Conservation (phyloP, 495 filamentous ascomycete genomes). For the Xanthoparmelia taractica region DNA sequence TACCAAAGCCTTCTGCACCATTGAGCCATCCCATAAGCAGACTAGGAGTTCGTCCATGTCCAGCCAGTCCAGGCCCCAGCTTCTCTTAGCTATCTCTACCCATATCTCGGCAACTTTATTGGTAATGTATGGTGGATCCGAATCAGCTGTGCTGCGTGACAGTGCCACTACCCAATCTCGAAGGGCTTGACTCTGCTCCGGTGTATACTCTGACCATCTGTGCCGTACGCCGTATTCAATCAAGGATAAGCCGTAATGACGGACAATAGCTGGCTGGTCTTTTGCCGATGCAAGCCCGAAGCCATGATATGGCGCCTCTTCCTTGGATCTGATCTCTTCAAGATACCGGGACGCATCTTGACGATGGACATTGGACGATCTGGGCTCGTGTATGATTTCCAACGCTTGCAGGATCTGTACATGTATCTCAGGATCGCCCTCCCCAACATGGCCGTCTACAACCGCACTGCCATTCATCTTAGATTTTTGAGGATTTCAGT, state of each 20-base stretch:
- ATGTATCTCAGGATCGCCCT: conserved; percentile 13
- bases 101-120: conserved; percentile 95
- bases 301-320: conserved; percentile 76
- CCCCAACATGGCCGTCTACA: conserved; percentile 5
- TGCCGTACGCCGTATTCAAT: conserved; percentile 83
- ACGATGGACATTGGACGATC: conserved; percentile 75
- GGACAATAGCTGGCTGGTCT: conserved; percentile 66
- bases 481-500: not conserved
- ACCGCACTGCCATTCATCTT: conserved; percentile 9
- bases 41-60: conserved; percentile 85
- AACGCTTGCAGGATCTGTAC: conserved; percentile 70
- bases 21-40: conserved; percentile 67
- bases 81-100: conserved; percentile 89
- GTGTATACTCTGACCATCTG: conserved; percentile 62
- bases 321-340: conserved; percentile 69
- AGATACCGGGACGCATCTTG: conserved; percentile 75
- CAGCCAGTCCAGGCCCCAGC: conserved; percentile 84
- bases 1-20: conserved; percentile 71
- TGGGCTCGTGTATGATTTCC: conserved; percentile 73
- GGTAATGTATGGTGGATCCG: conserved; percentile 75
- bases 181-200: conserved; percentile 55
- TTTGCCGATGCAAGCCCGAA: conserved; percentile 69
- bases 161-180: conserved; percentile 69
- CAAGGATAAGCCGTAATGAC: conserved; percentile 87
- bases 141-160: conserved; percentile 58